Evolutionary conservation across 2,329 filamentous ascomycete genomes (phyloP).

Genomic region (Trematosphaeria pertusa): DNA sequence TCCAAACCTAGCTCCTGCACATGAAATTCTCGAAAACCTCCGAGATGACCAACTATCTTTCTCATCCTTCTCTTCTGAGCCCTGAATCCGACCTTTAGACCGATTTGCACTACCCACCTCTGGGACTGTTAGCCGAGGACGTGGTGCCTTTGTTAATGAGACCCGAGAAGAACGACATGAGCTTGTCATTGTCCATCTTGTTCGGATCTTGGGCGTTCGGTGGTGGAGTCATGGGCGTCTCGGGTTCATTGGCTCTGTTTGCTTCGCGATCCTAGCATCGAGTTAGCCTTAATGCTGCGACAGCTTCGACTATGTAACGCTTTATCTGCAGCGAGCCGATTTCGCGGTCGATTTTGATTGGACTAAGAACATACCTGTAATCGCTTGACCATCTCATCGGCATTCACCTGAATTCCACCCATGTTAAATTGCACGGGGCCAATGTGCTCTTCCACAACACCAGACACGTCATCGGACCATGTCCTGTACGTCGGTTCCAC

Average conservation of each 20-base stretch:
- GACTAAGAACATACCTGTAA: conserved; percentile 79
- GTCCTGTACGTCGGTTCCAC: conserved; percentile 33
- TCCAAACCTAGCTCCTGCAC: not conserved
- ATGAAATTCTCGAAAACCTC: not conserved
- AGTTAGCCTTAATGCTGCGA: conserved; percentile 25
- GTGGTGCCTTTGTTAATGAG: conserved; percentile 41
- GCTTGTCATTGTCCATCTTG: conserved; percentile 49
- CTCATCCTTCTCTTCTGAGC: too few relatives aligned
- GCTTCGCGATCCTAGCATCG: conserved; percentile 45
- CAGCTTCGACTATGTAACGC: too few relatives aligned
- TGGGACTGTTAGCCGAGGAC: conserved; percentile 31
- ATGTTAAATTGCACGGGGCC: conserved; percentile 98
- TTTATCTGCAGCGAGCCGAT: too few relatives aligned
- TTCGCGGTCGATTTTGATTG: too few relatives aligned
- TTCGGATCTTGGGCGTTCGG: conserved; percentile 33
- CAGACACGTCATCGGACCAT: conserved; percentile 37
- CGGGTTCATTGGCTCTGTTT: conserved; percentile 36
- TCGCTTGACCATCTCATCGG: conserved; percentile 88
- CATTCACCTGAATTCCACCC: conserved; percentile 94
- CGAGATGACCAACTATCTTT: conserved; percentile 1
- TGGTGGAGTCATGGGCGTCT: conserved; percentile 28
- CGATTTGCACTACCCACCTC: conserved; percentile 18
- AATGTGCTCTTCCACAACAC: conserved; percentile 68
- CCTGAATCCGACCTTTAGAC: too few relatives aligned
- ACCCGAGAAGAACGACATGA: conserved; percentile 49